A percentile compares a stretch with the other conserved stretches of the same genome.
phyloP scores from a whole-genome alignment of 2,329 filamentous ascomycete genomes.

The Paecilomyces sp. region DNA sequence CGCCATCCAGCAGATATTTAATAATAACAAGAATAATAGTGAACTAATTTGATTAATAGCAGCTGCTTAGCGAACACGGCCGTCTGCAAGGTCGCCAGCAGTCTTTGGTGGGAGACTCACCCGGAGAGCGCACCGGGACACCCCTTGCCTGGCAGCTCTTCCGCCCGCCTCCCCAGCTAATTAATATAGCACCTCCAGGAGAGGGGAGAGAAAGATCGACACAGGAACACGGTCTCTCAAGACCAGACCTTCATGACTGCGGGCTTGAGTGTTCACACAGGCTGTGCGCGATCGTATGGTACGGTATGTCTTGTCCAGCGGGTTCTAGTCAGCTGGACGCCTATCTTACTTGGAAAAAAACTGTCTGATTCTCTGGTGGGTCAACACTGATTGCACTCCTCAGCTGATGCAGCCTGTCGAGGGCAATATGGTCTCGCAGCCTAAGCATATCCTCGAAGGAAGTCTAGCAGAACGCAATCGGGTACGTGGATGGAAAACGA shows the following conservation, averaged over 20 bases:
- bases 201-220: background rate
- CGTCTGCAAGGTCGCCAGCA: background rate
- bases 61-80: background rate
- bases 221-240: background rate
- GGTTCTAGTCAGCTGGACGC: background rate
- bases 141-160: background rate
- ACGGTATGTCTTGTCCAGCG: background rate
- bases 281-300: background rate
- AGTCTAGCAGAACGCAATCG: background rate
- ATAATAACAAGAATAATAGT: background rate
- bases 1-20: background rate
- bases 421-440: background rate
- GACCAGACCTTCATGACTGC: background rate
- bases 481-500: background rate
- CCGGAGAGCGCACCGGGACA: background rate
- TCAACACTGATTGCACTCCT: background rate
- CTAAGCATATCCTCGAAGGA: background rate
- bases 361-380: slow-evolving; percentile 9
- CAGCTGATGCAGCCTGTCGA: background rate
- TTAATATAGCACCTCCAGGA: background rate
- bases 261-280: background rate
- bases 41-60: too few species aligned
- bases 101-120: background rate
- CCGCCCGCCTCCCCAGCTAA: background rate
- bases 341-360: background rate